Evolutionary conservation across 345 rosid species (phyloP), one percentile per base, ranked within the genome.

Genomic region (Melaleuca alternifolia): DNA sequence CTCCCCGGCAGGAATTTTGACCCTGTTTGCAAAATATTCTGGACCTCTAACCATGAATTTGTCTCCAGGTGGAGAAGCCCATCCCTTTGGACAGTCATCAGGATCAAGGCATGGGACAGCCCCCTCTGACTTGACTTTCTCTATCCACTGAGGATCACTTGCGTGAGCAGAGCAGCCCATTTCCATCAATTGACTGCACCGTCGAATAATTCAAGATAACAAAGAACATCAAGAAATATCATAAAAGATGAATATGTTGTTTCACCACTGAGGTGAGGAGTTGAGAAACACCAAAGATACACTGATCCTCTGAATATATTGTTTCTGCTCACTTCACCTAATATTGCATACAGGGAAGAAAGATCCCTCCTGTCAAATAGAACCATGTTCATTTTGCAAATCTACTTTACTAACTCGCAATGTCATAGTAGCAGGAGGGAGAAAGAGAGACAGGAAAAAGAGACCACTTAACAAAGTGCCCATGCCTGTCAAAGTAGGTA

Each of bases 41-140:
- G 99, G 98, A 83, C 99, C 99, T 88, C 99, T 93, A 44, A 97
- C 96, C 98, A 93, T 92, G 88, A 97, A 97, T 15, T 50, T 89
- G 52, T 93, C 89, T 16, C 95, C 96, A 48, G 97, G 90, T 10
- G 99, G 99, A 14, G 96, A 92, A 37, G 99, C 92, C 99, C 99
- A 97, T 82, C 98, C 93, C 77, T 93, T 96, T 86, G 90, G 54
- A 91, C 93, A 92, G 56, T 92, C 90, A 54, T 93, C 94, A 76
- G 94, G 94, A 50, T 93, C 93, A 54, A 94, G 97, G 85, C 91
- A 85, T 4, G 98, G 98, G 87, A 97, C 92, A 85, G 95, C 89
- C 90, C 99, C 99, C 83, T 89, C 97, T 50, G 96, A 92, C 89
- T 92, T 95, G 30, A 92, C 91, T 91, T 93, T 92, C 89, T 91